Evolutionary conservation across 2,329 filamentous ascomycete species (phyloP), one percentile per base, ranked within the genome.

Genomic region (Fusarium denticulatum): DNA sequence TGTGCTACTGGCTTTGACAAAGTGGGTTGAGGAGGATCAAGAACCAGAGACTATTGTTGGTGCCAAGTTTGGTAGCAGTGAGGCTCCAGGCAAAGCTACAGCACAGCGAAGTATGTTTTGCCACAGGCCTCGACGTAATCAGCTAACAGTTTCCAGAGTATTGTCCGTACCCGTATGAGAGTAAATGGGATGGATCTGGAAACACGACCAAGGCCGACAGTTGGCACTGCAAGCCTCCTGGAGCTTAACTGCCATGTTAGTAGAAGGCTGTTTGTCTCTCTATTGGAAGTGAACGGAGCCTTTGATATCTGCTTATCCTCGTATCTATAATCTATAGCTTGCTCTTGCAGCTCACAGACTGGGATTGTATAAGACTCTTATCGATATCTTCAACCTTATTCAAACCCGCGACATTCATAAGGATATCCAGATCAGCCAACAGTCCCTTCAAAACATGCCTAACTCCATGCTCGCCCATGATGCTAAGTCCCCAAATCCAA

Each of bases 401-500:
- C 7, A 65, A 14, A 13, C 64, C 60, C 3, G 45, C 50, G 10
- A 67, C 60, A 14, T 67, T 67, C 60, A 67, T 67, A 0, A 58
- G n/a, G 12, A 64, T 64, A 28, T 67, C 64, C 26, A 67, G 4
- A 32, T 67, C 60, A 5, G 60, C 64, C 16, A 67, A 34, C 2
- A 67, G 37, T 8, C 64, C 50, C 26, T 64, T 67, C 15, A 67
- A 20, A 8, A 72, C 68, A 20, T 72, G 55, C 3, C 67, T 42
- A 0, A 71, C 69, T 4, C 67, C 67, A 28, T 72, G 57, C 22
- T 72, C 67, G 8, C 69, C 67, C n/a, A 70, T 62, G 18, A 72
- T 50, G 20, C 58, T 62, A 6, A 68, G 39, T 1, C 67, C 67
- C 52, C 69, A 72, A 2, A 63, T 71, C 60, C 69, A 71, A 9